A percentile compares a stretch with the other conserved stretches of the same genome.
phyloP scores from a whole-genome alignment of 2,329 filamentous ascomycete species.

The Aspergillus sp. region DNA sequence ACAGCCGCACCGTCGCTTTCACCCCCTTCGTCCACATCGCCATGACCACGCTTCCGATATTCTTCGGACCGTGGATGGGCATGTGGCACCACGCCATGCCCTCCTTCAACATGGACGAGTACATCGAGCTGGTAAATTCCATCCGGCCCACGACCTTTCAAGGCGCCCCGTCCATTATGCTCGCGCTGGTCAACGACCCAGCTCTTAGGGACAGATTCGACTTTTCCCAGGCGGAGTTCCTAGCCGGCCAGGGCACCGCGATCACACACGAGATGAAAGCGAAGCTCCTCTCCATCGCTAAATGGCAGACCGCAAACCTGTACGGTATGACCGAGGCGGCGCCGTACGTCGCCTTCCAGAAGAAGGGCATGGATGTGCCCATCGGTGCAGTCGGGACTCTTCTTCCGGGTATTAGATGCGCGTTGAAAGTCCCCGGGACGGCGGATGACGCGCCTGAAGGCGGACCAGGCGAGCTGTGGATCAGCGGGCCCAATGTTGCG shows the following conservation, averaged over 20 bases:
- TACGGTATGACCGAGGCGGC: constrained; percentile 1
- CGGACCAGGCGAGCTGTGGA: constrained; percentile 2
- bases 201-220: background rate
- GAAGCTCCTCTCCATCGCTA: background rate
- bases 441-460: background rate
- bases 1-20: background rate
- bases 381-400: background rate
- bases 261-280: background rate
- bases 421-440: background rate
- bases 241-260: background rate
- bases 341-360: background rate
- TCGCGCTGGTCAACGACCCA: background rate
- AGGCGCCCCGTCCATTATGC: background rate
- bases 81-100: constrained; percentile 1
- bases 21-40: constrained; percentile 2
- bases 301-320: constrained; percentile 1
- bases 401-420: background rate
- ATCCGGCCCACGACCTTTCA: background rate
- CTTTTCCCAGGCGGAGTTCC: background rate
- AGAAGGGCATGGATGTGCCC: background rate
- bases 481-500: constrained; percentile 2
- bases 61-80: background rate
- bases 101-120: background rate
- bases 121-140: background rate
- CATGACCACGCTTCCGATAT: background rate